Percentiles rank a stretch among this genome's conserved stretches.
phyloP scores from a whole-genome alignment of 345 rosid species.

The Arabis hirsuta region DNA sequence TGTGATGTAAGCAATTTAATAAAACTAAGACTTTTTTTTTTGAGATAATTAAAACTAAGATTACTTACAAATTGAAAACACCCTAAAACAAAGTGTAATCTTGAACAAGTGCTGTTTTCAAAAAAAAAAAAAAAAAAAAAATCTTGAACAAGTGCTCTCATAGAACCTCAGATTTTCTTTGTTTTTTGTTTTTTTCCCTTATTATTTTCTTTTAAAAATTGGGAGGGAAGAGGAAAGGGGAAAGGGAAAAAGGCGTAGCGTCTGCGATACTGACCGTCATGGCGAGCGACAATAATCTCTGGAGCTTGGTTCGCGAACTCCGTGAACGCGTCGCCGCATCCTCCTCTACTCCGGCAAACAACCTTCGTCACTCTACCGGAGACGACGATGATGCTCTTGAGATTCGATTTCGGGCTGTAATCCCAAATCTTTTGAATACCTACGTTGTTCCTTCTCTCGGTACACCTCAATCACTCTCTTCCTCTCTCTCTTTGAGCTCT shows the following conservation, averaged over 20 bases:
- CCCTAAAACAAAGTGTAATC: too few species aligned
- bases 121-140: too few species aligned
- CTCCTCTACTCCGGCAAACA: constrained; percentile 57
- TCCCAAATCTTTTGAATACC: constrained; percentile 75
- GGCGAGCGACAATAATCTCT: constrained; percentile 49
- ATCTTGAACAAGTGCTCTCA: too few species aligned
- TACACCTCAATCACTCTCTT: constrained; percentile 32
- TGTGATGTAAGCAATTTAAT: too few species aligned
- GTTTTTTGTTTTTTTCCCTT: too few species aligned
- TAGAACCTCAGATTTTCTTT: too few species aligned
- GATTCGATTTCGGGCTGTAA: constrained; percentile 71
- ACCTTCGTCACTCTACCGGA: constrained; percentile 36
- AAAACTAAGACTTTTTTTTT: too few species aligned
- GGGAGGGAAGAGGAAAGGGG: constrained; percentile 34
- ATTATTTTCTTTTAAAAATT: constrained; percentile 27
- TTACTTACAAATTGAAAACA: too few species aligned
- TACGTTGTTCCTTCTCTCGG: constrained; percentile 83
- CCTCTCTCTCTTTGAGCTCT: too few species aligned
- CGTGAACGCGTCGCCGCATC: constrained; percentile 81
- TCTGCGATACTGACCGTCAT: constrained; percentile 20
- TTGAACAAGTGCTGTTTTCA: too few species aligned
- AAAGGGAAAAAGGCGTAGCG: constrained; percentile 19
- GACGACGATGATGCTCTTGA: constrained; percentile 63
- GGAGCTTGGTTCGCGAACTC: constrained; percentile 84
- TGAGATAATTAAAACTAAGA: too few species aligned